Evolutionary conservation across 2,329 filamentous ascomycete species (phyloP).

Genomic region (Claviceps sp.): DNA sequence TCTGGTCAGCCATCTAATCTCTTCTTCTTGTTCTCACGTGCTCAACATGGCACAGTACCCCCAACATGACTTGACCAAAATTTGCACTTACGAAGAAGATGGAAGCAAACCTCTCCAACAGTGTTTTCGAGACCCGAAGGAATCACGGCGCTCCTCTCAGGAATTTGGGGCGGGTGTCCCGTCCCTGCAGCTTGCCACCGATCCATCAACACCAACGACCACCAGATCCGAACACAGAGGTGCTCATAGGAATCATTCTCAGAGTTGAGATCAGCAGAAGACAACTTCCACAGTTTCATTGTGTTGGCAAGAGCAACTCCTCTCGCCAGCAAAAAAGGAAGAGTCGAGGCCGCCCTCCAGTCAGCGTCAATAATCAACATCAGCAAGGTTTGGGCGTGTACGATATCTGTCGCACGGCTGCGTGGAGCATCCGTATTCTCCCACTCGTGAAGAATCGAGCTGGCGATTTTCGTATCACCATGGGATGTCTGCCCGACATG

Average conservation of each 20-base stretch:
- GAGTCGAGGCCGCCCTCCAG: slow-evolving; percentile 32
- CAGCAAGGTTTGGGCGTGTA: slow-evolving; percentile 54
- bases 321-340: slow-evolving; percentile 41
- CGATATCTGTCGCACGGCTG: slow-evolving; percentile 30
- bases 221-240: slow-evolving; percentile 54
- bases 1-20: background rate
- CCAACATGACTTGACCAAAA: too few relatives aligned
- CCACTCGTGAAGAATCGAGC: slow-evolving; percentile 36
- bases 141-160: slow-evolving; percentile 46
- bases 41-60: background rate
- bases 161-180: slow-evolving; percentile 47
- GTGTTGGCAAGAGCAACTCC: slow-evolving; percentile 53
- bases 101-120: slow-evolving; percentile 50
- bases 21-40: background rate
- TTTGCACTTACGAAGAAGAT: slow-evolving; percentile 44
- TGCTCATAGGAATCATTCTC: slow-evolving; percentile 49
- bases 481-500: slow-evolving; percentile 32
- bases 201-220: slow-evolving; percentile 57
- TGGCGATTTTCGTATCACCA: slow-evolving; percentile 31
- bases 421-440: slow-evolving; percentile 29
- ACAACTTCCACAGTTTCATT: slow-evolving; percentile 41
- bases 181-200: slow-evolving; percentile 60
- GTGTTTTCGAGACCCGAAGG: slow-evolving; percentile 44
- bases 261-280: slow-evolving; percentile 30
- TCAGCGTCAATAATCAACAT: slow-evolving; percentile 55